Percentiles rank a stretch among this genome's conserved stretches.
Conservation (phyloP, 495 filamentous ascomycete species). For the Penicillium egyptiacum region DNA sequence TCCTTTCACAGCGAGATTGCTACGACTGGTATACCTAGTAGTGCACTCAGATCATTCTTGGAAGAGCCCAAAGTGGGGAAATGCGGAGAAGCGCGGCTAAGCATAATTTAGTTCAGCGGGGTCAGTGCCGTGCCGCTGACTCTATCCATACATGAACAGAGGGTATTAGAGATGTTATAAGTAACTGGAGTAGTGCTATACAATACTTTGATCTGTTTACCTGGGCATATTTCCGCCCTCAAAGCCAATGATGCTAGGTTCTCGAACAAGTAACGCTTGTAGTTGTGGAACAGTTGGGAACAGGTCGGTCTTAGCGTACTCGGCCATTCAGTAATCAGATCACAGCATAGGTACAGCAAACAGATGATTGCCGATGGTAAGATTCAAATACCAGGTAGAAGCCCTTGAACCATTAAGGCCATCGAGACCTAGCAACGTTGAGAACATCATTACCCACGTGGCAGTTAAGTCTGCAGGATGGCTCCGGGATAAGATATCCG, state of each 20-base stretch:
- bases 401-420: not conserved
- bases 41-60: too few species aligned
- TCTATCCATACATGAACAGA: not conserved
- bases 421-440: too few species aligned
- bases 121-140: not conserved
- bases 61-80: slow-evolving; percentile 10
- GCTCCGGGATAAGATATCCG: not conserved
- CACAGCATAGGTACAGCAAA: not conserved
- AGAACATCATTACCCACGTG: too few species aligned
- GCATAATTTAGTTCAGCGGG: not conserved
- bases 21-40: not conserved
- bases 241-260: too few species aligned
- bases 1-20: too few species aligned
- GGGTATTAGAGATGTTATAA: not conserved
- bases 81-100: slow-evolving; percentile 14
- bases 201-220: not conserved
- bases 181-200: not conserved
- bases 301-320: not conserved
- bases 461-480: not conserved
- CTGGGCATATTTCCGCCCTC: too few species aligned
- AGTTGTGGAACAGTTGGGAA: too few species aligned
- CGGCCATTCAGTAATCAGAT: not conserved
- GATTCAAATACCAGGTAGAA: too few species aligned
- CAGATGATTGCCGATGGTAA: not conserved
- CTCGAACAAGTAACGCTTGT: too few species aligned